Evolutionary conservation across 345 rosid species (phyloP), one percentile per base, ranked within the genome.

Genomic region (Gossypium arboreum): DNA sequence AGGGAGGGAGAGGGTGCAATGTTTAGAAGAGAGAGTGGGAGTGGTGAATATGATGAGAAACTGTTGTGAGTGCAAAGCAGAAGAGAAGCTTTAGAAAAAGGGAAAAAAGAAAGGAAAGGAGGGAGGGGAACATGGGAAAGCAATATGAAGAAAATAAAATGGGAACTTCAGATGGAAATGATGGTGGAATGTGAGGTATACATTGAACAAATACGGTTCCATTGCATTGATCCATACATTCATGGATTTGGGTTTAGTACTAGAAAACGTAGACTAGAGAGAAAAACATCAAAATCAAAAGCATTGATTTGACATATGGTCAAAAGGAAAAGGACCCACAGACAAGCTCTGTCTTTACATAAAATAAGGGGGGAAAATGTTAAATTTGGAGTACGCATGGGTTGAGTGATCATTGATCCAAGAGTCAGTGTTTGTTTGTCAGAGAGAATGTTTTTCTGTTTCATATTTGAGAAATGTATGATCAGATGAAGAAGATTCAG

Each of bases 41-140:
- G 82, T 72, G 85, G 88, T 80, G 81, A 79, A 74, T 63, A 81
- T 86, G 88, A 86, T 83, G 88, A 84, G 75, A 76, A 74, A 68
- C 83, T 79, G 79, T 59, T 77, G 79, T 45, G 62, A 79, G 57
- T 78, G 80, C 79, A 77, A 78, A 77, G 80, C 75, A 76, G 73
- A 68, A 68, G 73, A 17, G 64, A 76, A 78, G 80, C 86, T 81
- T 84, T 84, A 73, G 81, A 56, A 73, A 85, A 86, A 81, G 41
- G 41, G 41, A 34, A 34, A 34, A 34, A 34, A 5, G 41, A 34
- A 34, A 34, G 6, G 41, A 34, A 34, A 34, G 41, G 41, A 34
- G 41, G 41, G 41, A 34, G 41, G 41, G 41, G 41, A 34, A 34
- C 41, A 34, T 34, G 41, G 41, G 41, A 34, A 5, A 34, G 7